A percentile compares a stretch with the other conserved stretches of the same genome.
These are phyloP conservation scores for Paraphoma chrysanthemicola DNA, from an alignment of 2,329 filamentous ascomycete species.

Conservation along the genomic window DNA sequence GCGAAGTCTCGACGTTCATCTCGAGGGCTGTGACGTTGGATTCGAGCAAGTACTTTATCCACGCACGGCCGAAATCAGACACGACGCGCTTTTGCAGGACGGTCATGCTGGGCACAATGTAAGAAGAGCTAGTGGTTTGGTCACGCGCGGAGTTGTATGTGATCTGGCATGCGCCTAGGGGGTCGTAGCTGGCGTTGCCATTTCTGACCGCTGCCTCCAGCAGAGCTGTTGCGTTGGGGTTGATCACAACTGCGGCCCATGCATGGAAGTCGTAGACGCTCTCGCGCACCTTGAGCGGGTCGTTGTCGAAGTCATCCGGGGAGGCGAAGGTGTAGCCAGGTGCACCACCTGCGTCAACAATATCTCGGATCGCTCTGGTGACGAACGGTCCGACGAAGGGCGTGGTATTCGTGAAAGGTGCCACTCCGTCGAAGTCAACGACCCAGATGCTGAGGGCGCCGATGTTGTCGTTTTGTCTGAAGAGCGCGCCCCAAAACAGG, in stretches of 20 bases:
- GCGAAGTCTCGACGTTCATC: constrained; percentile 51
- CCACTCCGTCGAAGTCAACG: constrained; percentile 67
- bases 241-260: constrained; percentile 68
- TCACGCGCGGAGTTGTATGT: constrained; percentile 66
- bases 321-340: constrained; percentile 60
- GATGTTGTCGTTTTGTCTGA: constrained; percentile 27
- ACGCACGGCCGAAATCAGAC: constrained; percentile 56
- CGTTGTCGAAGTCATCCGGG: constrained; percentile 60
- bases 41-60: constrained; percentile 43
- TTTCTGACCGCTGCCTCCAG: constrained; percentile 60
- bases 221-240: constrained; percentile 66
- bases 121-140: constrained; percentile 58
- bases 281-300: constrained; percentile 63
- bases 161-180: constrained; percentile 64
- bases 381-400: constrained; percentile 64
- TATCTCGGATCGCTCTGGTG: constrained; percentile 52
- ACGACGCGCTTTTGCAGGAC: constrained; percentile 55
- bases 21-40: constrained; percentile 32
- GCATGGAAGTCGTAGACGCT: constrained; percentile 65
- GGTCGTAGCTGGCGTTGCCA: constrained; percentile 67
- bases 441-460: constrained; percentile 60
- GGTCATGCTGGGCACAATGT: constrained; percentile 60
- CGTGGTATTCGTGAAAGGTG: constrained; percentile 55
- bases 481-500: constrained; percentile 40
- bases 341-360: constrained; percentile 46